A percentile compares a stretch with the other conserved stretches of the same genome.
Conservation (phyloP, 2,329 filamentous ascomycete genomes). For the Pseudogymnoascus sp. region DNA sequence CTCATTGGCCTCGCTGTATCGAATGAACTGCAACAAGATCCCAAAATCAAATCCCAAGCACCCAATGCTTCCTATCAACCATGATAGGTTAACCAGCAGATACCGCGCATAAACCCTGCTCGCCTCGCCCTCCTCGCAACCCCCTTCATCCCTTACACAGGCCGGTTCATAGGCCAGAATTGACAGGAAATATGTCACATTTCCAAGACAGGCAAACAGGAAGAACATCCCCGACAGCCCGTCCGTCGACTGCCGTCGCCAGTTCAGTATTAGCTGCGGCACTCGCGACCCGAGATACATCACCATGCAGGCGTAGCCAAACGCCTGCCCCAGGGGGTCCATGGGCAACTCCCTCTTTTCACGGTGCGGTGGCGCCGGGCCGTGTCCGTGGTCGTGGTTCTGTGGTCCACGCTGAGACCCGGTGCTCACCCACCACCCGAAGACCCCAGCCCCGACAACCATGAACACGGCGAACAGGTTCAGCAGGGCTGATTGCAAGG, state of each 20-base stretch:
- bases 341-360: conserved; percentile 28
- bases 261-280: conserved; percentile 88
- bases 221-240: conserved; percentile 94
- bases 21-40: conserved; percentile 87
- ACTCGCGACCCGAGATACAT: conserved; percentile 85
- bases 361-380: conserved; percentile 26
- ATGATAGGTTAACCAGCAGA: conserved; percentile 82
- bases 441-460: conserved; percentile 73
- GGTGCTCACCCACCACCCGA: conserved; percentile 76
- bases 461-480: conserved; percentile 71
- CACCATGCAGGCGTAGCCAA: conserved; percentile 84
- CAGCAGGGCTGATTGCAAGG: conserved; percentile 56
- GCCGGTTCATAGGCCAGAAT: conserved; percentile 84
- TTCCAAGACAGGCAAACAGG: conserved; percentile 91
- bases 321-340: conserved; percentile 69
- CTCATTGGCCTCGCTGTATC: conserved; percentile 54
- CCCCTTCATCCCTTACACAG: conserved; percentile 39
- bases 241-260: conserved; percentile 84
- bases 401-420: conserved; percentile 26
- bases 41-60: conserved; percentile 77
- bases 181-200: conserved; percentile 84
- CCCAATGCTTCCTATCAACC: conserved; percentile 83
- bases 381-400: conserved; percentile 15
- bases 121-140: conserved; percentile 61
- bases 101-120: conserved; percentile 66